These are phyloP conservation scores for Hypoxylon crocopeplum DNA, from an alignment of 495 filamentous ascomycete genomes.

Conservation along the genomic window DNA sequence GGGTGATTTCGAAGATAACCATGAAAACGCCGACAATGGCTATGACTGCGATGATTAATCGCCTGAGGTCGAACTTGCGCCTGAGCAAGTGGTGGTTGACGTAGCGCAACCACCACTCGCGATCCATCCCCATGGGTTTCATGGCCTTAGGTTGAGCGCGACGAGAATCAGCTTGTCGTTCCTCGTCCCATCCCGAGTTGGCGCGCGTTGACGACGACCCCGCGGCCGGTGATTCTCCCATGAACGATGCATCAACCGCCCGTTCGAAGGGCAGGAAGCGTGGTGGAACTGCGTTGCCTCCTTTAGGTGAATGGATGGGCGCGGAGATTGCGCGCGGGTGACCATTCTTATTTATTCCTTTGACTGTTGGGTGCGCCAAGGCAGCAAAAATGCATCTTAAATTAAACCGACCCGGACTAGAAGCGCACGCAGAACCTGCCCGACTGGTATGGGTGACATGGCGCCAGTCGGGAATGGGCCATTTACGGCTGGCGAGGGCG, in stretches of 20 bases:
- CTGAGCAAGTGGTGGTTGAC: constrained; percentile 20
- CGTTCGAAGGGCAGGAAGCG: neutral
- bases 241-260: constrained; percentile 12
- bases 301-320: no score
- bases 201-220: constrained; percentile 17
- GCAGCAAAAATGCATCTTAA: constrained; percentile 3
- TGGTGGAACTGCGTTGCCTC: neutral
- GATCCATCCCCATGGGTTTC: constrained; percentile 14
- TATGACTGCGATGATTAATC: constrained; percentile 23
- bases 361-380: constrained; percentile 11
- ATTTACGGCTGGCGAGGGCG: constrained; percentile 14
- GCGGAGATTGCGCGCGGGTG: no score
- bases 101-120: constrained; percentile 27
- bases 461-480: neutral
- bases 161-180: constrained; percentile 8
- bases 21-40: constrained; percentile 21
- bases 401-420: constrained; percentile 1
- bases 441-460: neutral
- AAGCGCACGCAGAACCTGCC: constrained; percentile 5
- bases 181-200: constrained; percentile 23
- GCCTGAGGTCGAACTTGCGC: constrained; percentile 24
- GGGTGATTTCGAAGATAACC: constrained; percentile 33
- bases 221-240: constrained; percentile 23
- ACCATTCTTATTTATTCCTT: constrained; percentile 9
- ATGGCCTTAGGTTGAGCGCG: constrained; percentile 3